Evolutionary conservation across 2,329 filamentous ascomycete species (phyloP), one percentile per base, ranked within the genome.

Genomic region (Cercospora beticola): DNA sequence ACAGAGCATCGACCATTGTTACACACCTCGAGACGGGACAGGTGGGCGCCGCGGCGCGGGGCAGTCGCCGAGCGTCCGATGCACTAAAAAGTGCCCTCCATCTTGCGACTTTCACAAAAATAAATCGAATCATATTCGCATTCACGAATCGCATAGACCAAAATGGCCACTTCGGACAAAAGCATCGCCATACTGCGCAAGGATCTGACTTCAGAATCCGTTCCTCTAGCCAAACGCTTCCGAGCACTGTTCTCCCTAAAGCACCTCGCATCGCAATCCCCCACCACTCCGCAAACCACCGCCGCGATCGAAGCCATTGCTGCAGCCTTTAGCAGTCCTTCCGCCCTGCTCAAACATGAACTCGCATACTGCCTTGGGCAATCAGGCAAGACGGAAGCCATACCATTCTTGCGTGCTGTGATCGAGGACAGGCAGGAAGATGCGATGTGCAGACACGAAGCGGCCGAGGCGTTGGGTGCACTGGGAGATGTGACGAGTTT

Each of bases 211-310:
- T 90, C 91, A 60, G 95, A 98, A 83, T 82, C 86, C 14, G 90
- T 92, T 70, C 89, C 94, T 57, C 91, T 99, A 65, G 91, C 94
- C 46, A 86, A 92, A 72, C 93, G 95, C 72, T 99, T 98, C 83
- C 93, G 95, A 76, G 94, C 95, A 54, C 91, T 99, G 75, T 99
- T 99, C 84, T 97, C 94, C 18, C 89, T 99, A 69, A 99, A 99
- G 84, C 92, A 98, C 80, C 84, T 98, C 69, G 94, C 95, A 59
- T 89, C 87, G 68, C 87, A 89, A 72, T 80, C 86, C 43, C 86
- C 87, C 9, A 81, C 86, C 0, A 87, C 84, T 30, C 79, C 83
- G 52, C 82, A 88, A 72, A 86, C 86, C 0, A 82, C 89, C 7
- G 88, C 89, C 52, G 87, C 90, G 18, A 88, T 90, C 73, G 82